Evolutionary conservation across 495 filamentous ascomycete genomes (phyloP).

Genomic region (Poronia punctata): DNA sequence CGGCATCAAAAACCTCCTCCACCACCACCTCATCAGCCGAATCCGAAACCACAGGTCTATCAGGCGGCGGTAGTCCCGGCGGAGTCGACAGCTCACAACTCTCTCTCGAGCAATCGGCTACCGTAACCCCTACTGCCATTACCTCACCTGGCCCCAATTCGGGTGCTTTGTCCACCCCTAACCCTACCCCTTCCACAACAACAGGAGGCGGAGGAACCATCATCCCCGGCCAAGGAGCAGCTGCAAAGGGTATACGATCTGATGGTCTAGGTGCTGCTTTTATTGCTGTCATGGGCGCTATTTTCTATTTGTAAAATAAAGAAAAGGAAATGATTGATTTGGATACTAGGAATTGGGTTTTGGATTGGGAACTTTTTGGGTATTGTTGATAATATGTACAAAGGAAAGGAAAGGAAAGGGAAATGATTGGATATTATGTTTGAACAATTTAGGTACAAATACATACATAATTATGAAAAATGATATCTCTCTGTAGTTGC

Average conservation of each 20-base stretch:
- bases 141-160: constrained; percentile 6
- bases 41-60: constrained; percentile 9
- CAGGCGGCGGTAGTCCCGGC: constrained; percentile 18
- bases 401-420: too few relatives aligned
- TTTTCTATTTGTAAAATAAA: constrained; percentile 22
- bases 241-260: constrained; percentile 14
- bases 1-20: not conserved
- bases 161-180: constrained; percentile 16
- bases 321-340: too few relatives aligned
- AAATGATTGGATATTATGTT: too few relatives aligned
- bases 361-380: too few relatives aligned
- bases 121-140: constrained; percentile 14
- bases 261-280: constrained; percentile 23
- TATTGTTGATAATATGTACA: too few relatives aligned
- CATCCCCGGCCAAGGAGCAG: constrained; percentile 13
- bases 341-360: too few relatives aligned
- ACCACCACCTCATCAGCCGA: constrained; percentile 7
- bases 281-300: constrained; percentile 22
- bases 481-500: too few relatives aligned
- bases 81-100: constrained; percentile 15
- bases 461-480: too few relatives aligned
- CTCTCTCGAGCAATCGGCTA: constrained; percentile 17
- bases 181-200: constrained; percentile 12
- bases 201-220: too few relatives aligned
- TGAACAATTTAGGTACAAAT: too few relatives aligned